Evolutionary conservation across 257 asterid genomes (phyloP).

Genomic region (Nicotiana attenuata): DNA sequence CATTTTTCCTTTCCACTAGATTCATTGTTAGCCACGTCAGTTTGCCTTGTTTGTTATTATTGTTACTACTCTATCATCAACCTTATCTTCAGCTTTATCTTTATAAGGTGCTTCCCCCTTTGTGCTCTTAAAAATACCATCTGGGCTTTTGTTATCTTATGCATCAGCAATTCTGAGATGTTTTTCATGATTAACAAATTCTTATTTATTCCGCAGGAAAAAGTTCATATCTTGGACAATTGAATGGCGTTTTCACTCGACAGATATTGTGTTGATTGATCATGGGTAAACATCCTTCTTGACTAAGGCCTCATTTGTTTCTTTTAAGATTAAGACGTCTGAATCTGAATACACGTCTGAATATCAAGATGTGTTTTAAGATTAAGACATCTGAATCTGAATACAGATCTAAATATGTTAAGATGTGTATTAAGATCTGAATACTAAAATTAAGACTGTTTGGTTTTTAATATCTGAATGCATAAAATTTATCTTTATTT

Average conservation of each 20-base stretch:
- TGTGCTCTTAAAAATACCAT: not conserved
- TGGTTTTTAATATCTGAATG: too few species aligned
- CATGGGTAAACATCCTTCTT: conserved; percentile 54
- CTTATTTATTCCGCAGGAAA: conserved; percentile 44
- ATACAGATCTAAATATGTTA: too few species aligned
- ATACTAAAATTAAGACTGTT: too few species aligned
- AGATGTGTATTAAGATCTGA: too few species aligned
- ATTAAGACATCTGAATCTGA: too few species aligned
- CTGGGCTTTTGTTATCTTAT: not conserved
- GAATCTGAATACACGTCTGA: too few species aligned
- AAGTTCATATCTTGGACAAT: conserved; percentile 78
- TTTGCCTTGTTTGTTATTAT: not conserved
- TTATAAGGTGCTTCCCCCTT: not conserved
- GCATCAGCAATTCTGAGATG: not conserved
- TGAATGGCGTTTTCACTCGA: conserved; percentile 83
- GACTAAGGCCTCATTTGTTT: not conserved
- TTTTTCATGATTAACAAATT: not conserved
- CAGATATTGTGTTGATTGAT: conserved; percentile 58
- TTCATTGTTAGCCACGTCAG: too few species aligned
- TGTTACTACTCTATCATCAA: not conserved
- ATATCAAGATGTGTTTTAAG: too few species aligned
- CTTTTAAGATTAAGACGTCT: too few species aligned
- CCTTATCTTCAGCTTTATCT: not conserved
- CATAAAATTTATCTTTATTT: too few species aligned
- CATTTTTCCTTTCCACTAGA: too few species aligned